Conservation (phyloP, 371 early-diverging fungal species). For the Mucor saturninus region DNA sequence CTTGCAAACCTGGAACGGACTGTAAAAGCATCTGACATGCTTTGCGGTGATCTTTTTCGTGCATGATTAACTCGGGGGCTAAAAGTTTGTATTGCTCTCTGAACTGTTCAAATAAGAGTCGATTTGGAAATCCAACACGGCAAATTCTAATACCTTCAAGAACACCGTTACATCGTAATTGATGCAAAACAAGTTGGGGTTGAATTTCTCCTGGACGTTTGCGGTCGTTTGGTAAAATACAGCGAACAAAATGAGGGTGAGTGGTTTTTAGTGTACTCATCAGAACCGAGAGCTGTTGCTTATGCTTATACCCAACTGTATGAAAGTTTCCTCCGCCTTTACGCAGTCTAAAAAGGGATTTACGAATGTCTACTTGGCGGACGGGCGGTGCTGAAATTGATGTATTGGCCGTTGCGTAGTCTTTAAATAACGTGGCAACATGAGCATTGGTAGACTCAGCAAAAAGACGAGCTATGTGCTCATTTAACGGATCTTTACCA, state of each 20-base stretch:
- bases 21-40: slow-evolving; percentile 82
- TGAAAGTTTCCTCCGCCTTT: slow-evolving; percentile 84
- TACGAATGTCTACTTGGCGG: slow-evolving; percentile 16
- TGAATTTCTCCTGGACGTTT: slow-evolving; percentile 90
- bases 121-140: slow-evolving; percentile 97
- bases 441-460: slow-evolving; percentile 84
- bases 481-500: slow-evolving; percentile 99
- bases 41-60: slow-evolving; percentile 84
- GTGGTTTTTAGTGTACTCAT: slow-evolving; percentile 94
- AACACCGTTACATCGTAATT: slow-evolving; percentile 99
- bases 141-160: slow-evolving; percentile 99
- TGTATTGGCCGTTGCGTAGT: neutral
- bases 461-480: slow-evolving; percentile 89
- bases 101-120: slow-evolving; percentile 96
- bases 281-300: slow-evolving; percentile 89
- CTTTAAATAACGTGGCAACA: slow-evolving; percentile 77
- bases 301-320: slow-evolving; percentile 97
- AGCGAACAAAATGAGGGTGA: slow-evolving; percentile 99
- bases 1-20: slow-evolving; percentile 68
- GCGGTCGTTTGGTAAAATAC: slow-evolving; percentile 98
- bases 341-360: slow-evolving; percentile 29
- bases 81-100: slow-evolving; percentile 94
- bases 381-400: slow-evolving; percentile 4
- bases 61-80: slow-evolving; percentile 75
- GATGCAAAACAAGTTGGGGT: slow-evolving; percentile 89